Percentiles rank a stretch among this genome's conserved stretches.
phyloP scores from a whole-genome alignment of 2,329 filamentous ascomycete species.

The Scytalidium lignicola region DNA sequence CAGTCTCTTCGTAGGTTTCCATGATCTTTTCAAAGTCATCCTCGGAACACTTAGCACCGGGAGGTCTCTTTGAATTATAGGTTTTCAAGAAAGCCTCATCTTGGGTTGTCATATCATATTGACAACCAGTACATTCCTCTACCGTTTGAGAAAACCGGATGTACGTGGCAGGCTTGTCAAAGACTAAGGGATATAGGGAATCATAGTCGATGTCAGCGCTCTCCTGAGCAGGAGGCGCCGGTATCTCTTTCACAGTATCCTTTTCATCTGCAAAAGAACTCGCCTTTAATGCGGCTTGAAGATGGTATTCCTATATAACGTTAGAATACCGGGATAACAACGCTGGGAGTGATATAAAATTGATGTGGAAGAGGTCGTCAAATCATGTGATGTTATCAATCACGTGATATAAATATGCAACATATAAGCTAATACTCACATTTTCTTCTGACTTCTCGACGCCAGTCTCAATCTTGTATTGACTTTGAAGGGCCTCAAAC shows the following conservation, averaged over 20 bases:
- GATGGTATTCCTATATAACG: conserved; percentile 28
- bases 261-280: conserved; percentile 16
- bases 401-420: conserved; percentile 17
- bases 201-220: conserved; percentile 73
- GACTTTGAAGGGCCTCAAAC: conserved; percentile 71
- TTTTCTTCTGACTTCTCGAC: conserved; percentile 97
- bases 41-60: conserved; percentile 66
- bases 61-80: conserved; percentile 72
- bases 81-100: conserved; percentile 80
- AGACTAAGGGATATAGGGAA: conserved; percentile 73
- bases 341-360: no score
- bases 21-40: conserved; percentile 92
- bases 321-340: conserved; percentile 8
- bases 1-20: conserved; percentile 89
- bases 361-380: background rate
- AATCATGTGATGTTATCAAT: conserved; percentile 3
- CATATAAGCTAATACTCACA: conserved; percentile 55
- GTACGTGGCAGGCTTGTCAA: conserved; percentile 83
- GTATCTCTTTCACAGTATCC: conserved; percentile 39
- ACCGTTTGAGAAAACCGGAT: conserved; percentile 98
- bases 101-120: conserved; percentile 92
- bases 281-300: conserved; percentile 28
- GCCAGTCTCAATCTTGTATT: conserved; percentile 84
- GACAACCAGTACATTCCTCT: conserved; percentile 84
- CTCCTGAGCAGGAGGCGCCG: conserved; percentile 59